Evolutionary conservation across 495 filamentous ascomycete species (phyloP), one percentile per base, ranked within the genome.

Genomic region (Bombardia bombarda): DNA sequence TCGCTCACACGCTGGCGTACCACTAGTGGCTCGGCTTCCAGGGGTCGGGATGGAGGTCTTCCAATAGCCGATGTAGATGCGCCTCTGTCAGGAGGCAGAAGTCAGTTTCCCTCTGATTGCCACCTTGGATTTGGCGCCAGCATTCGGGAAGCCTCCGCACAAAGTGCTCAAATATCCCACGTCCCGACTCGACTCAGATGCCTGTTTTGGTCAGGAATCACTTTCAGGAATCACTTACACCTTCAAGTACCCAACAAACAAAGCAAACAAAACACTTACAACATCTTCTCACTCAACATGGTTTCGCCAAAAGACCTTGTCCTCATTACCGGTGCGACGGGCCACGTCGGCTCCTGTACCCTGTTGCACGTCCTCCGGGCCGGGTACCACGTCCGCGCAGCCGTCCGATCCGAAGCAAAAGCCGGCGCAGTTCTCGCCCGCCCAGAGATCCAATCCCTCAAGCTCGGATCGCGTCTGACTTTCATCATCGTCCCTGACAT

Each of bases 401-500:
- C 67, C 26, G 65, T 76, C 33, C 70, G 72, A 21, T 60, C 58
- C 5, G 47, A 62, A 45, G 54, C 47, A 14, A 61, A 67, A 35
- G 53, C 45, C 10, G 39, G 53, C 16, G 30, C 50, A 7, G 38
- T 66, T 24, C 49, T 60, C 10, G 44, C 51, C 10, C 45, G 50
- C 17, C 62, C 62, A 18, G 38, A 55, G 24, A 44, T 68, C 38
- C 46, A 51, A 20, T 46, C 50, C 0, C 32, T 65, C 12, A 57
- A 57, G 34, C 52, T 51, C 13, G 55, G 52, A 23, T 38, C 51
- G 4, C 49, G 49, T n/a, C 60, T 74, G 8, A 49, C 52, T 14
- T 71, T 73, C 38, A 40, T 52, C 26, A 51, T 72, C 16, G 62
- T 80, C 2, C 67, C 73, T 23, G 71, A 77, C 46, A 65, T 77